A percentile compares a stretch with the other conserved stretches of the same genome.
phyloP scores from a whole-genome alignment of 257 asterid species.

The Eustoma russellianum region DNA sequence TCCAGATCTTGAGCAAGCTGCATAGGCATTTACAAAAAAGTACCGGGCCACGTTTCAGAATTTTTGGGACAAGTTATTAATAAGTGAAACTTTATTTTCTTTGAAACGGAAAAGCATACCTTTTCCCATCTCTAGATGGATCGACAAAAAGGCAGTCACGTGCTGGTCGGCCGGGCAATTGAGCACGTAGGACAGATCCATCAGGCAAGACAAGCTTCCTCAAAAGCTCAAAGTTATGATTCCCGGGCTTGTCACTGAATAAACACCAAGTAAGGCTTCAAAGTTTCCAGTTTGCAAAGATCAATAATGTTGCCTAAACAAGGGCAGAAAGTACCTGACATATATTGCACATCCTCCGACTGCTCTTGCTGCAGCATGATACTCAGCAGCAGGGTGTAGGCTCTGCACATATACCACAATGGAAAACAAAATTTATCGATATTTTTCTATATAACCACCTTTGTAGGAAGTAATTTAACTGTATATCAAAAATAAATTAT shows the following conservation, averaged over 20 bases:
- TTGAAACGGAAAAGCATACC: constrained; percentile 22
- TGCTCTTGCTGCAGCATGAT: constrained; percentile 97
- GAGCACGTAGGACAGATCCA: constrained; percentile 90
- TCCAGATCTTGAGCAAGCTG: constrained; percentile 98
- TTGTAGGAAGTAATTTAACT: background rate
- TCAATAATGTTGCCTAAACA: too few species aligned
- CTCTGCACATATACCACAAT: constrained; percentile 35
- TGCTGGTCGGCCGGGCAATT: constrained; percentile 85
- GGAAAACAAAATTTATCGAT: too few species aligned
- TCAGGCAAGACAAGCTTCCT: constrained; percentile 86
- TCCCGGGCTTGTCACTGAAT: constrained; percentile 77
- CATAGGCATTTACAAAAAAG: constrained; percentile 1
- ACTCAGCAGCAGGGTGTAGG: constrained; percentile 88
- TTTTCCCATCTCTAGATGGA: constrained; percentile 90
- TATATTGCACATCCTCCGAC: constrained; percentile 55
- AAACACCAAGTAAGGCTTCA: background rate
- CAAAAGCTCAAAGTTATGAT: constrained; percentile 86
- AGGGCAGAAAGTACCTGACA: constrained; percentile 47
- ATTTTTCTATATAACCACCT: background rate
- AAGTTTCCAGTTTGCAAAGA: too few species aligned
- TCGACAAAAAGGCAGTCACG: constrained; percentile 78
- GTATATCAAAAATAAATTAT: background rate
- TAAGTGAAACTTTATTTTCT: too few species aligned
- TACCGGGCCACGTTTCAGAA: too few species aligned
- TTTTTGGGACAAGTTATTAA: background rate